Evolutionary conservation across 306 rosid species (phyloP), one percentile per base, ranked within the genome.

Genomic region (Prunus kanzakura): DNA sequence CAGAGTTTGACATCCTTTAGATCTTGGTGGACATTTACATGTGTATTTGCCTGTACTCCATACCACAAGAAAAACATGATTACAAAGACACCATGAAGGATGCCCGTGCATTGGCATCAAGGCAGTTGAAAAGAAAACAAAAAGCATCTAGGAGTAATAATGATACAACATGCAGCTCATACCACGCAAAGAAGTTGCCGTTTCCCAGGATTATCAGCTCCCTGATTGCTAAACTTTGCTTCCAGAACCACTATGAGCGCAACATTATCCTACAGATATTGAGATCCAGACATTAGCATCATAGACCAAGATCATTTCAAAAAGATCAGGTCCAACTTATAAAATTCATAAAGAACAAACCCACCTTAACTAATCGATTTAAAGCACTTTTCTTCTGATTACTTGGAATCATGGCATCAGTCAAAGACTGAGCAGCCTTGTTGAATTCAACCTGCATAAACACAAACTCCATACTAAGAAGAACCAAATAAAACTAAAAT

Each of bases 161-260:
- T 22, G 43, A 73, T 14, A 38, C n/a, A 72, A 50, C 45, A 35
- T 55, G 20, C 46, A 43, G 6, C 10, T 22, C 77, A 32, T 82
- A 96, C 99, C 98, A 96, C 99, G 79, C 98, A 96, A 82, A 96
- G 90, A 71, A 96, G 99, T 81, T 92, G 99, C 57, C 92, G 87
- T 82, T 96, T 92, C 84, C 97, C 98, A 69, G 87, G 90, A 87
- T 76, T 87, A 71, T 96, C 97, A 82, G 78, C 90, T 51, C 86
- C 90, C 78, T 88, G 98, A 77, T 84, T 90, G 82, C 85, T 89
- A 82, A 87, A 93, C 86, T 96, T 92, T 22, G 97, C 88, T 96
- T 96, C 99, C 72, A 96, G 88, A 85, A 92, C 99, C 70, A 92
- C 93, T 66, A 96, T 92, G 45, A 96, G 91, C 3, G 99, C 99